Evolutionary conservation across 768 basidiomycete genomes (phyloP).

Genomic region (Sistotremastrum suecicum): DNA sequence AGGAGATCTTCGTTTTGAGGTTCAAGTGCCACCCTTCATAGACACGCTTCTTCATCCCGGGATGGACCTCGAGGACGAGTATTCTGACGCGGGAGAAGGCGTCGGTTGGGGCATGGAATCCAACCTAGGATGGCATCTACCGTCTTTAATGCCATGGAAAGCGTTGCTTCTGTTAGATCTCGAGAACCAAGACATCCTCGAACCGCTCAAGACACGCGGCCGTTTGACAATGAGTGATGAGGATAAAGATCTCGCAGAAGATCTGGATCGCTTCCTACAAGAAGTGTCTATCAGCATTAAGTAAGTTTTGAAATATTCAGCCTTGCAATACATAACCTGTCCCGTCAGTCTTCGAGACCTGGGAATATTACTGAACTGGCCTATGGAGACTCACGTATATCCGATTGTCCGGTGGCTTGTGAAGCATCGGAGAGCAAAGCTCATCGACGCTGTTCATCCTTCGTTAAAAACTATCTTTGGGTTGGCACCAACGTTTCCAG

Average conservation of each 20-base stretch:
- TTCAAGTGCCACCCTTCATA: constrained; percentile 76
- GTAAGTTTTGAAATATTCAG: not conserved
- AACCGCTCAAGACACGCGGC: constrained; percentile 45
- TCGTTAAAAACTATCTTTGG: constrained; percentile 74
- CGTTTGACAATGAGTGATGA: constrained; percentile 47
- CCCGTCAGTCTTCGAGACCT: constrained; percentile 55
- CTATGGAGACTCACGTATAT: constrained; percentile 69
- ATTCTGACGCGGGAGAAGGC: constrained; percentile 25
- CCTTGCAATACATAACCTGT: not conserved
- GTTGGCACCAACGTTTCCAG: constrained; percentile 48
- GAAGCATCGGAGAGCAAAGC: constrained; percentile 75
- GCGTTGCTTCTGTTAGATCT: constrained; percentile 66
- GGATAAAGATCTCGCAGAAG: constrained; percentile 54
- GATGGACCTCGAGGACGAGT: constrained; percentile 42
- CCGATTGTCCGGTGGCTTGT: constrained; percentile 90
- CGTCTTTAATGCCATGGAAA: constrained; percentile 81
- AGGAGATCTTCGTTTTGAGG: constrained; percentile 65
- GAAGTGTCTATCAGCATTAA: no score
- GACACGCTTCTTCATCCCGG: constrained; percentile 56
- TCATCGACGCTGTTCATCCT: constrained; percentile 73
- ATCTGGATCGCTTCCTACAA: constrained; percentile 21
- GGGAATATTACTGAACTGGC: constrained; percentile 70
- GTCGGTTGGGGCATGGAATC: constrained; percentile 53
- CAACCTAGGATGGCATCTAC: constrained; percentile 57
- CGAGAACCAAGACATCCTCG: constrained; percentile 32